Conservation (phyloP, 1,284 basidiomycete genomes). For the Cryptococcus jaspeensis region DNA sequence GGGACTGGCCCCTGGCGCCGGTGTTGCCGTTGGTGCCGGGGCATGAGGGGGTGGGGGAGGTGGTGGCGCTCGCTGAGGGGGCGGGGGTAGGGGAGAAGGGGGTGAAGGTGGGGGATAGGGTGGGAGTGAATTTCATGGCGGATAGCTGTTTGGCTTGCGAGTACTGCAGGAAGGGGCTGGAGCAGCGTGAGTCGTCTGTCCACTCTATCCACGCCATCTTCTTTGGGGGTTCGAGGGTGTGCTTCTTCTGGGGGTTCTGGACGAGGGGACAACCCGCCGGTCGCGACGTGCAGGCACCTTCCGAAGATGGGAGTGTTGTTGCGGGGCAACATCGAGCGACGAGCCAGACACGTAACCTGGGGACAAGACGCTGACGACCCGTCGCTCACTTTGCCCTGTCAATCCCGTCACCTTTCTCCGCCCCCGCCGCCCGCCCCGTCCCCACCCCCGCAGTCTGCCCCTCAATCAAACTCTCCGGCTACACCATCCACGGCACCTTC, state of each 20-base stretch:
- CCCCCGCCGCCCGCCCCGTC: too few species aligned
- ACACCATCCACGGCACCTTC: slow-evolving; percentile 79
- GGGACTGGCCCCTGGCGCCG: slow-evolving; percentile 72
- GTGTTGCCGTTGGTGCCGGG: slow-evolving; percentile 58
- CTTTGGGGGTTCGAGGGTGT: too few species aligned
- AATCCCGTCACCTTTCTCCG: too few species aligned
- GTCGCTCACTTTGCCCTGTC: too few species aligned
- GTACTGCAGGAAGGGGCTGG: slow-evolving; percentile 67
- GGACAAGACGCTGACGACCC: too few species aligned
- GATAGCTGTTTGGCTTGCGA: slow-evolving; percentile 71
- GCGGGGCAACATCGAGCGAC: not conserved
- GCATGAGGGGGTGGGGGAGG: slow-evolving; percentile 52
- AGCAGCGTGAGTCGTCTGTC: slow-evolving; percentile 49
- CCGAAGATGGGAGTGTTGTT: too few species aligned
- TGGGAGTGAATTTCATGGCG: slow-evolving; percentile 82
- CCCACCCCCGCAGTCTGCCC: slow-evolving; percentile 53
- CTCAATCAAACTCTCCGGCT: slow-evolving; percentile 65
- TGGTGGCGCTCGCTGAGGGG: slow-evolving; percentile 74
- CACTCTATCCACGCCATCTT: not conserved
- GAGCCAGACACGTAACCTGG: too few species aligned
- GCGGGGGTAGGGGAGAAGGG: slow-evolving; percentile 59
- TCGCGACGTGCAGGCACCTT: too few species aligned
- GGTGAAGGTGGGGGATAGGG: slow-evolving; percentile 67
- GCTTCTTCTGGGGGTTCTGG: too few species aligned
- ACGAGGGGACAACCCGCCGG: too few species aligned